Evolutionary conservation across 805 yeast species (phyloP).

Genomic region (Ogataea glucozyma): DNA sequence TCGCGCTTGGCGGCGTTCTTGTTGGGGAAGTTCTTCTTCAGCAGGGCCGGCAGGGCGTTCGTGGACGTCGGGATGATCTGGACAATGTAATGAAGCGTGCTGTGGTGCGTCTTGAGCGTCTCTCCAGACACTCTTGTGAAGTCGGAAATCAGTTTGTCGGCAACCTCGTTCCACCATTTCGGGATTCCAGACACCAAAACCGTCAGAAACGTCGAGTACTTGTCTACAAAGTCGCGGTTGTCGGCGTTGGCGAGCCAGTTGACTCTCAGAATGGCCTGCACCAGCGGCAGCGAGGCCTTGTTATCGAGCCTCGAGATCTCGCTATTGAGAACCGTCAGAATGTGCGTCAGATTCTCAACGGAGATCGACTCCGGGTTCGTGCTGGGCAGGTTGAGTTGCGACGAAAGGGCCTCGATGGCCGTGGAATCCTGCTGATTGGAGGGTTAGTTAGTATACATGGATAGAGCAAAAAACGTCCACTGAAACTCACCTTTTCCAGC

Average conservation of each 20-base stretch:
- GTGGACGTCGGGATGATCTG: conserved; percentile 81
- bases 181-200: conserved; percentile 85
- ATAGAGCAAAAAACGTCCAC: not conserved
- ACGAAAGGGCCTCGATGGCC: conserved; percentile 59
- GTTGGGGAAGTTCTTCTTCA: conserved; percentile 74
- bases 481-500: conserved; percentile 53
- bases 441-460: conserved; percentile 31
- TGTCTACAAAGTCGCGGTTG: conserved; percentile 41
- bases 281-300: conserved; percentile 49
- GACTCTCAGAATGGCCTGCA: conserved; percentile 62
- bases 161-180: conserved; percentile 87
- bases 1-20: conserved; percentile 60
- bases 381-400: conserved; percentile 56
- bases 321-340: conserved; percentile 58
- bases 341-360: conserved; percentile 49
- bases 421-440: conserved; percentile 44
- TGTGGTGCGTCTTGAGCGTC: conserved; percentile 53
- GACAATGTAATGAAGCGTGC: conserved; percentile 61
- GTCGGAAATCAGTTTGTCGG: conserved; percentile 62
- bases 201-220: conserved; percentile 69
- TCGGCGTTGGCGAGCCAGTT: conserved; percentile 58
- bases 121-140: conserved; percentile 39
- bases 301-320: conserved; percentile 71
- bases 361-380: conserved; percentile 56
- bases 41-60: conserved; percentile 55